Evolutionary conservation across 331 rosid genomes (phyloP).

Genomic region (Cydonia oblonga): DNA sequence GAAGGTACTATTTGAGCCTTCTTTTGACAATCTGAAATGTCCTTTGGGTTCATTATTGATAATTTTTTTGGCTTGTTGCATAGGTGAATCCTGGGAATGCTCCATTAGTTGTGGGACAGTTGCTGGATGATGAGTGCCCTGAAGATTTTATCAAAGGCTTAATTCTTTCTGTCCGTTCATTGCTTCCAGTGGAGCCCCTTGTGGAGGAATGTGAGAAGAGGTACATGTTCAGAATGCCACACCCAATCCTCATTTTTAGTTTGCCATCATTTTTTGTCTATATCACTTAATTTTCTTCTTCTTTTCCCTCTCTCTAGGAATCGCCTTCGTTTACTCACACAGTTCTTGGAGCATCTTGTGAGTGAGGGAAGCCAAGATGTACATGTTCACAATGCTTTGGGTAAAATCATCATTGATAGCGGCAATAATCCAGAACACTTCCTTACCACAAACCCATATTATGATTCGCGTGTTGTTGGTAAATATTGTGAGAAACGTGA

Average conservation of each 20-base stretch:
- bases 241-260: constrained; percentile 7
- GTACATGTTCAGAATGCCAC: constrained; percentile 14
- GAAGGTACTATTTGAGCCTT: constrained; percentile 42
- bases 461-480: constrained; percentile 98
- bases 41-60: not conserved
- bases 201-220: constrained; percentile 98
- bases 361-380: constrained; percentile 99
- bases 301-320: constrained; percentile 39
- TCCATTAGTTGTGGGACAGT: constrained; percentile 96
- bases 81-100: constrained; percentile 99
- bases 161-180: constrained; percentile 94
- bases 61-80: constrained; percentile 1
- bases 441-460: constrained; percentile 96
- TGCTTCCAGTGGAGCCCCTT: constrained; percentile 97
- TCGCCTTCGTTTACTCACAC: constrained; percentile 91
- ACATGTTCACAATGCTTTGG: constrained; percentile 95
- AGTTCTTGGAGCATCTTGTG: constrained; percentile 97
- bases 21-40: not conserved
- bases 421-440: constrained; percentile 98
- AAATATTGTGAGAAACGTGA: constrained; percentile 99
- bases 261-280: not conserved
- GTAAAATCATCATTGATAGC: constrained; percentile 97
- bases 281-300: not conserved
- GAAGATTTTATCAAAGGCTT: constrained; percentile 97
- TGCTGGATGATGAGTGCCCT: constrained; percentile 96